Base-by-base conservation (phyloP, 345 rosid species). In the Citrus trifoliata region DNA sequence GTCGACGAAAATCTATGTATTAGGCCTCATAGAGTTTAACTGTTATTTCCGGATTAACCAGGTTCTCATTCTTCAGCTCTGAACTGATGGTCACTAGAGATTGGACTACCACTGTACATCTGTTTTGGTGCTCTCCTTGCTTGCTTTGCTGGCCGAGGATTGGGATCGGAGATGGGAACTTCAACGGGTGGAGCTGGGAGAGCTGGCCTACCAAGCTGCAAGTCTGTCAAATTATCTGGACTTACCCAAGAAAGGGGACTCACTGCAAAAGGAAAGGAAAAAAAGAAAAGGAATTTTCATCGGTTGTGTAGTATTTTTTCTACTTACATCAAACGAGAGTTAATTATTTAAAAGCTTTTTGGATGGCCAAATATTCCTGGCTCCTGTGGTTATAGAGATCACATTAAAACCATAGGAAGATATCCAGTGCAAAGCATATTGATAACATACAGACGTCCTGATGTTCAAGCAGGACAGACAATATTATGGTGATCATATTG, bases 241-340 rank as follows among this genome's bases (percentile, higher is more conserved):
- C 81, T 48, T 35, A 74, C 83, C 89, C 86, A 87, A 69, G 87
- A 48, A 46, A 90, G 65, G 53, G 91, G 92, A 56, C 70, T 82
- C 76, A 84, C 90, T 90, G 87, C 77, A 74, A 32, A 9, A 9
- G 10, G 42, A 7, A 9, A 40, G 46, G 10, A 38, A 38, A 38
- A 58, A 76, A 81, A 67, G 73, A 38, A 80, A 14, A 22, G 33
- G 60, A 13, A 51, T 5, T 56, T 61, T 19, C n/a, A 71, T 25
- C 9, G 32, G 78, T 35, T 66, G 33, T 68, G 24, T 58, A n/a
- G 62, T 7, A 22, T 59, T 8, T 24, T 59, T 67, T 10, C 10
- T 10, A 37, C 48, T 16, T 18, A 4, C 58, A 53, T 53, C 6
- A 16, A 73, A 33, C n/a, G 8, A 16, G 18, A 46, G 51, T 13